Evolutionary conservation across 2,329 filamentous ascomycete species (phyloP), one percentile per base, ranked within the genome.

Genomic region (Plenodomus lindquistii): DNA sequence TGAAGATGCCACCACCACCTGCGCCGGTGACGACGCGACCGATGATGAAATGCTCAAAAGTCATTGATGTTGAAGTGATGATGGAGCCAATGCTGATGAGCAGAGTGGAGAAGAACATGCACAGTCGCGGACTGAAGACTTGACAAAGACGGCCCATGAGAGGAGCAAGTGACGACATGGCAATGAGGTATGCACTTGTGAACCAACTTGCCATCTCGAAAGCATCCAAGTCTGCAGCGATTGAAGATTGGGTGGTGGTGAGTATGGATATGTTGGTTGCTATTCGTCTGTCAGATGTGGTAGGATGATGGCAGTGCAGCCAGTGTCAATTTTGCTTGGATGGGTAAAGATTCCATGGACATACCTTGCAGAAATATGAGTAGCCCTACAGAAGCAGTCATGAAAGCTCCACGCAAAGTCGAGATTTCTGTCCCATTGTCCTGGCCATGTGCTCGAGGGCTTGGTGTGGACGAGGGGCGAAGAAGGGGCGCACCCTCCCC

Each of bases 131-230:
- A 0, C 86, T 83, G 70, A 95, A 93, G 19, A 94, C 84, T 60
- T 85, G 84, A 38, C 85, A 84, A 1, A 95, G 75, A 16, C 89
- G 84, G 6, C 89, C 89, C 34, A 83, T 80, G 2, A 95, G 71
- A 0, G 90, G 89, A 0, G 86, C 82, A 11, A 88, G 72, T 41
- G 79, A 81, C n/a, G 70, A 73, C 68, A 73, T 73, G 44, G 71
- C 68, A 21, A 73, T 68, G 13, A 94, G 78, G 66, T 90, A 95
- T 2, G 86, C 79, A 24, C 87, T 89, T 7, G 87, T 91, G 67
- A 94, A 91, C 89, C 89, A 95, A 70, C 84, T 88, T 29, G 85
- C 85, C 46, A 84, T 77, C 46, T 85, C 84, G 62, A 90, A 91
- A 1, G 88, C 83, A 70, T 89, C 79, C 2, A 95, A 77, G 56